These are phyloP conservation scores for Eudorina sp. DNA, from an alignment of 139 green algal species.

Conservation along the genomic window DNA sequence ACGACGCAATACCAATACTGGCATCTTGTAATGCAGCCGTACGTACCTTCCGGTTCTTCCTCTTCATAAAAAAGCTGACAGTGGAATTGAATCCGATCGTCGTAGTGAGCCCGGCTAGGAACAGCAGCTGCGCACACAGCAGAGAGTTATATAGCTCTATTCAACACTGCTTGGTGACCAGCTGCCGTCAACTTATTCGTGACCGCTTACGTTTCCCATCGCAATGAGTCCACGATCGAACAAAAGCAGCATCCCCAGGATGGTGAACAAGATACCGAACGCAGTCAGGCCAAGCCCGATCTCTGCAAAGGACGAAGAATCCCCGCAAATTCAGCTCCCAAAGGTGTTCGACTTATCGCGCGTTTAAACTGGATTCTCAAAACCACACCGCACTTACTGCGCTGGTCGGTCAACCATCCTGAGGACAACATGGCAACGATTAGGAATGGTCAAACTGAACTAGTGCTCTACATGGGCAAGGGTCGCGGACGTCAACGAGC, in stretches of 20 bases:
- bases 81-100: conserved; percentile 92
- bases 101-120: conserved; percentile 89
- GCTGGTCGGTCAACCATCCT: conserved; percentile 61
- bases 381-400: conserved; percentile 51
- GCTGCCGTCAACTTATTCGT: not conserved
- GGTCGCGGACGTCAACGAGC: no score
- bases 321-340: no score
- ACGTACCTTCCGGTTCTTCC: conserved; percentile 88
- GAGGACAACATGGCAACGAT: conserved; percentile 42
- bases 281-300: conserved; percentile 96
- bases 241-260: conserved; percentile 96
- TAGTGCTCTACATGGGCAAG: not conserved
- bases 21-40: no score
- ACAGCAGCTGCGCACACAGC: conserved; percentile 83
- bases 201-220: conserved; percentile 95
- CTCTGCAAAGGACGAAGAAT: conserved; percentile 96
- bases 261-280: conserved; percentile 93
- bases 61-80: conserved; percentile 91
- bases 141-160: not conserved
- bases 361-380: no score
- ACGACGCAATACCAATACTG: no score
- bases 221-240: conserved; percentile 96
- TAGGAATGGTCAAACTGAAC: not conserved
- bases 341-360: no score
- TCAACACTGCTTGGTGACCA: not conserved